Evolutionary conservation across 208 protist genomes (phyloP), one percentile per base, ranked within the genome.

Genomic region (Trichomonas gallinae): DNA sequence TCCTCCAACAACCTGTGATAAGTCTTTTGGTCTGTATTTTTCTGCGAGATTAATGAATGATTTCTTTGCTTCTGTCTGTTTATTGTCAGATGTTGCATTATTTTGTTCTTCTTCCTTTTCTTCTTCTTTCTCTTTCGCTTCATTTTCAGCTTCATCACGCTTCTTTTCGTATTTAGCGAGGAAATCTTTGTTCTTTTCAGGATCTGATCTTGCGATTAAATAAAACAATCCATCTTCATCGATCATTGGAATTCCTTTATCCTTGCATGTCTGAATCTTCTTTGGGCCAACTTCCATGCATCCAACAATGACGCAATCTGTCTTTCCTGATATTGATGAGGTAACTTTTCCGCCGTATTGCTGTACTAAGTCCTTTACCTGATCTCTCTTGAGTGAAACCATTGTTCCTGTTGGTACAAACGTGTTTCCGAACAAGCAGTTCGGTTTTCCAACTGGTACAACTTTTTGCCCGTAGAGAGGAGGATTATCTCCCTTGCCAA

Each of bases 81-180:
- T 26, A 31, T 26, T 21, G 8, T 63, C 26, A 21, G 23, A 36
- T 34, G 8, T 58, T 63, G 8, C 87, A n/a, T 31, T 26, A 6
- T n/a, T 63, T 63, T 15, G 11, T 63, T 96, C 87, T 48, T 72
- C 58, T 72, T 72, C 58, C 26, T 72, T 17, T 4, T 17, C 21
- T 98, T 96, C 96, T 99, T 98, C 36, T 97, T 96, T 10, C 99
- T 97, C 44, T 97, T 97, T 93, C 98, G 99, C 96, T 99, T 98
- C 96, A 98, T 99, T 87, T 99, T 98, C 34, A 98, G 98, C 97
- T 99, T 99, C 97, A 98, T 99, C 0, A 99, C 99, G 97, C 99
- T 99, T 97, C 99, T 98, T 98, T 99, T 99, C 8, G 99, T 97
- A 13, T 97, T 97, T 72, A 10, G 10, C 36, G 31, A 46, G 46